phyloP scores from a whole-genome alignment of 208 protist genomes.

The Wallacemonas sp. region DNA sequence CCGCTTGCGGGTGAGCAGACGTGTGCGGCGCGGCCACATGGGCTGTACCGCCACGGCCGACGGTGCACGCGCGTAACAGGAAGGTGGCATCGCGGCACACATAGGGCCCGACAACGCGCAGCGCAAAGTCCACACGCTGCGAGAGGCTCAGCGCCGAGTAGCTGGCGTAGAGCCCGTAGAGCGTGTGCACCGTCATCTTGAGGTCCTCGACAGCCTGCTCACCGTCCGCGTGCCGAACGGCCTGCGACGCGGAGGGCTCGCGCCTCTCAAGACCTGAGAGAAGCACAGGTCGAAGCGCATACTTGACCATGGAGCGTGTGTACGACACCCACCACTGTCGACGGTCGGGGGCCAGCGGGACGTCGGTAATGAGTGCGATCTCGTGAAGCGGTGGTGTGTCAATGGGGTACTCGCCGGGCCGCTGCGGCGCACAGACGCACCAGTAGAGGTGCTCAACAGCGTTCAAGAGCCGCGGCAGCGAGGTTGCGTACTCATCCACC shows the following conservation, averaged over 20 bases:
- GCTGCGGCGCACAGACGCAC: background rate
- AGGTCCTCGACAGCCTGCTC: background rate
- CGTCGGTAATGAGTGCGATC: background rate
- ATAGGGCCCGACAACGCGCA: background rate
- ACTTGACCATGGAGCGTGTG: background rate
- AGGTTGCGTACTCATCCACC: conserved; percentile 4
- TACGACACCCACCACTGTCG: background rate
- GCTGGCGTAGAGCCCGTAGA: background rate
- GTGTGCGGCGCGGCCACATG: background rate
- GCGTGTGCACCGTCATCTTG: background rate
- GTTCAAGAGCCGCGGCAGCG: background rate
- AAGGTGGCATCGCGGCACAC: background rate
- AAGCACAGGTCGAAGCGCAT: background rate
- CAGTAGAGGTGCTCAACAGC: conserved; percentile 5
- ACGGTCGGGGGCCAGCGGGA: background rate
- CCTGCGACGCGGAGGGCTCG: background rate
- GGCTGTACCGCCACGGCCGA: background rate
- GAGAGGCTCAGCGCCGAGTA: background rate
- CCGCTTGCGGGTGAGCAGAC: background rate
- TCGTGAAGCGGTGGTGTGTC: background rate
- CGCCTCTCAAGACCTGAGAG: background rate
- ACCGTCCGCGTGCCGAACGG: background rate
- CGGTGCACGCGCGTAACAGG: background rate
- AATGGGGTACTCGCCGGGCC: background rate
- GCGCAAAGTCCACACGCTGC: background rate